A percentile compares a stretch with the other conserved stretches of the same genome.
phyloP scores from a whole-genome alignment of 345 rosid genomes.

The Punica granatum region DNA sequence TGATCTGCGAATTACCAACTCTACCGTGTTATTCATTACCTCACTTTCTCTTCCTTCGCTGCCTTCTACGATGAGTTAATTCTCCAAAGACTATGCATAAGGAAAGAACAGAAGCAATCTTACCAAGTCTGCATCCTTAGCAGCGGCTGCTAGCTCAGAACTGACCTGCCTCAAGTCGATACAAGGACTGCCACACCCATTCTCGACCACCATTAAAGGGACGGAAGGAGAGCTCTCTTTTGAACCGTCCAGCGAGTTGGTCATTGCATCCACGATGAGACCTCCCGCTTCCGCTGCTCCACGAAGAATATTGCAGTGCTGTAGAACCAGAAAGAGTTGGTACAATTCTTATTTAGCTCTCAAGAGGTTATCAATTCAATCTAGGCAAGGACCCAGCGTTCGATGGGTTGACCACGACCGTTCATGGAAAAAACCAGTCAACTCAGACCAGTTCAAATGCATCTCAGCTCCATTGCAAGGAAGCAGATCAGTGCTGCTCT shows the following conservation, averaged over 20 bases:
- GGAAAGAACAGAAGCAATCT: neutral
- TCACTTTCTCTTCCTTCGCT: neutral
- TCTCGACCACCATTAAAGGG: conserved; percentile 96
- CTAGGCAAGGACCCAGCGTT: neutral
- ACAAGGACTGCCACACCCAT: conserved; percentile 99
- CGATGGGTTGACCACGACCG: neutral
- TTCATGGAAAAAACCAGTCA: neutral
- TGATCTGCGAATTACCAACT: conserved; percentile 38
- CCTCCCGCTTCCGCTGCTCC: conserved; percentile 97
- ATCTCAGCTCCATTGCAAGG: neutral
- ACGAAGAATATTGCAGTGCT: conserved; percentile 95
- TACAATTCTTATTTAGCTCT: neutral
- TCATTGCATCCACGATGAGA: conserved; percentile 91
- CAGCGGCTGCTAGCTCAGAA: conserved; percentile 95
- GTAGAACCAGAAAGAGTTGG: conserved; percentile 16
- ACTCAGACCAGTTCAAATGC: neutral
- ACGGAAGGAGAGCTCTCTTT: conserved; percentile 62
- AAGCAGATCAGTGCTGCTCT: neutral
- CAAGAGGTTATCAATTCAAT: neutral
- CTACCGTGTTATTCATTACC: neutral
- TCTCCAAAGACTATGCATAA: neutral
- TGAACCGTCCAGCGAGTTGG: conserved; percentile 42
- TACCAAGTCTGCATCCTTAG: conserved; percentile 96
- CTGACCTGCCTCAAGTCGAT: conserved; percentile 97
- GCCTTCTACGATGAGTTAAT: too few species aligned